Conservation (phyloP, 2,329 filamentous ascomycete species). For the Pseudogymnoascus sp. region DNA sequence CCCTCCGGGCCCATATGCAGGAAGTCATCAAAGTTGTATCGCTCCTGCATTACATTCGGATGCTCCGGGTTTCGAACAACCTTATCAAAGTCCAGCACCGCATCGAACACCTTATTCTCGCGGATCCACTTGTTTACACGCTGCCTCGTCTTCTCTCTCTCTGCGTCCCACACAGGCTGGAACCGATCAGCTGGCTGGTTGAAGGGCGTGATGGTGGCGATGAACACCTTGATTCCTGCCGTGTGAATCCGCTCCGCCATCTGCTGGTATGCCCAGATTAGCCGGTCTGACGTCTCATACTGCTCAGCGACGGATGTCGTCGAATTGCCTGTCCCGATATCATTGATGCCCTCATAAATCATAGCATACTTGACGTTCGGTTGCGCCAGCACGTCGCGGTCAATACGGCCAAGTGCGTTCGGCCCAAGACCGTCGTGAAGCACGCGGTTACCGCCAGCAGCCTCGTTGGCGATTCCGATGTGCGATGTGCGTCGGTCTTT, state of each 20-base stretch:
- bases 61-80: constrained; percentile 44
- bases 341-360: constrained; percentile 58
- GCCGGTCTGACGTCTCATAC: constrained; percentile 35
- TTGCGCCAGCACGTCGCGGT: constrained; percentile 54
- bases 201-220: constrained; percentile 53
- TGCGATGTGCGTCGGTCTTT: constrained; percentile 29
- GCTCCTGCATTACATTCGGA: constrained; percentile 35
- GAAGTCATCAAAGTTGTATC: constrained; percentile 52
- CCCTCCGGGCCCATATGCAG: constrained; percentile 51
- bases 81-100: constrained; percentile 54
- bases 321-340: constrained; percentile 46
- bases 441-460: constrained; percentile 56
- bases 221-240: constrained; percentile 47
- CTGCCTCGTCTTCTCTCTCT: constrained; percentile 47
- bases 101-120: constrained; percentile 47
- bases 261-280: constrained; percentile 50
- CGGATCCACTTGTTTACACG: constrained; percentile 54
- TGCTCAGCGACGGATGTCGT: constrained; percentile 37
- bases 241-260: constrained; percentile 47
- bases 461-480: constrained; percentile 51
- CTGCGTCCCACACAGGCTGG: constrained; percentile 44
- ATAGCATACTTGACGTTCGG: constrained; percentile 47
- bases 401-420: constrained; percentile 48
- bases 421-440: constrained; percentile 54
- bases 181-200: constrained; percentile 31